Percentiles rank a stretch among this genome's conserved stretches.
These are phyloP conservation scores for Sparassis latifolia DNA, from an alignment of 1,284 basidiomycete genomes.

Conservation along the genomic window DNA sequence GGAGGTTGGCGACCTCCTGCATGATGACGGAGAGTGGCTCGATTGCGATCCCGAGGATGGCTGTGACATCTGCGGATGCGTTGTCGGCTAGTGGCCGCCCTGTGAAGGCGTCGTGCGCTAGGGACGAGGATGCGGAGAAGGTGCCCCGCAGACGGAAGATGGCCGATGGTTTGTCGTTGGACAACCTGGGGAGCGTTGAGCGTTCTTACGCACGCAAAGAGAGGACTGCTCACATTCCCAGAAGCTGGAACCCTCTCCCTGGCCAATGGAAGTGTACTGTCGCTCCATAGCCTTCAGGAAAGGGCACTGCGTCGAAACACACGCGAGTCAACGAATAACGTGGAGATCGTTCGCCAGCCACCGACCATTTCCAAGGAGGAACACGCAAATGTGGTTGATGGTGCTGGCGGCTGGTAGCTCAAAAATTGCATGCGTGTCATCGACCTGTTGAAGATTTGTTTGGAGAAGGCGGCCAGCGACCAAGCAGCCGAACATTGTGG, in stretches of 20 bases:
- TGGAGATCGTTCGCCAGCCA: conserved; percentile 7
- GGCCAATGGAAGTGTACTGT: conserved; percentile 91
- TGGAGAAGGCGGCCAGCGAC: conserved; percentile 73
- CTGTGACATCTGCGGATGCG: conserved; percentile 44
- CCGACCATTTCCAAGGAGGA: conserved; percentile 77
- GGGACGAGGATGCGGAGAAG: conserved; percentile 42
- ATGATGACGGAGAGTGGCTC: conserved; percentile 59
- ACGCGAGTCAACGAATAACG: not conserved
- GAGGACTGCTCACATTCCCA: conserved; percentile 69
- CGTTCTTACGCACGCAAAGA: not conserved
- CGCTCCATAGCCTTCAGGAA: conserved; percentile 85
- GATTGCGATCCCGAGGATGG: conserved; percentile 66
- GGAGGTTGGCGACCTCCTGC: conserved; percentile 44
- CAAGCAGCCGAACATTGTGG: conserved; percentile 64
- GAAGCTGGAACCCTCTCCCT: conserved; percentile 79
- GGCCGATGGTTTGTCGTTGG: conserved; percentile 87
- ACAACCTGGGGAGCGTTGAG: conserved; percentile 51
- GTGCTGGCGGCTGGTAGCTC: conserved; percentile 69
- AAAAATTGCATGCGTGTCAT: conserved; percentile 84
- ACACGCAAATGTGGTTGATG: conserved; percentile 89
- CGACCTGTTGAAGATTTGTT: conserved; percentile 70
- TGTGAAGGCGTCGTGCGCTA: conserved; percentile 49
- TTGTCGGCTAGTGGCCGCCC: conserved; percentile 23
- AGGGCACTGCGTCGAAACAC: conserved; percentile 47
- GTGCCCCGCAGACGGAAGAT: conserved; percentile 81